Base-by-base conservation (phyloP, 2,329 filamentous ascomycete genomes). In the Ilyonectria destructans region DNA sequence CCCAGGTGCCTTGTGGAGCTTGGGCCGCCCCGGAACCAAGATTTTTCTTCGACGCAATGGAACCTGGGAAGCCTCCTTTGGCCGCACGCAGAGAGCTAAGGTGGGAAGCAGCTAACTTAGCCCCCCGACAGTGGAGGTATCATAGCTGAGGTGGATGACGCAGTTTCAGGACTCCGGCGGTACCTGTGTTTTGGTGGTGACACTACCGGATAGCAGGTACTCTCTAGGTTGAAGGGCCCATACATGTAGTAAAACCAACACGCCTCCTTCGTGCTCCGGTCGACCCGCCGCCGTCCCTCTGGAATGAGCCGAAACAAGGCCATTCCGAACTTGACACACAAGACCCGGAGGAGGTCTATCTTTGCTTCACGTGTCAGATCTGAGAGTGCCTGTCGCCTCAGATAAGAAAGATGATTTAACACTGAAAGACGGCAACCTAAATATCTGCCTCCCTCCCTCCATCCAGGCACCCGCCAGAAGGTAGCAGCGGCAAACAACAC, bases 71-170 rank as follows among this genome's bases (percentile, higher is more conserved):
- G 29, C 51, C 35, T 35, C 33, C 26, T 33, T 52, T 52, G 29
- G 26, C 31, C 33, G 31, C 37, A 51, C 33, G 31, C 37, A 51
- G 54, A 58, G n/a, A n/a, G 45, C 61, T 51, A 55, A 58, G 43
- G 48, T 46, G 17, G 49, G 17, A 19, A 37, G 51, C 51, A 33
- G 17, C 29, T 21, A n/a, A 7, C n/a, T 17, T 49, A 63, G 61
- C 61, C 52, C 62, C 62, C 62, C 40, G 56, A 54, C 62, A 43
- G 56, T 54, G 55, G 62, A 65, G 55, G 62, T 65, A 65, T 65
- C 63, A 65, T 65, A 26, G 33, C 51, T 49, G 33, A 59, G 31
- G 43, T 33, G 23, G 63, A 65, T 65, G 63, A 65, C 63, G 63
- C 57, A 60, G 31, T 19, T 35, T 19, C 17, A 15, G 2, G 29